A percentile compares a stretch with the other conserved stretches of the same genome.
Conservation (phyloP, 2,329 filamentous ascomycete species). For the Sodiomyces alkalinus region DNA sequence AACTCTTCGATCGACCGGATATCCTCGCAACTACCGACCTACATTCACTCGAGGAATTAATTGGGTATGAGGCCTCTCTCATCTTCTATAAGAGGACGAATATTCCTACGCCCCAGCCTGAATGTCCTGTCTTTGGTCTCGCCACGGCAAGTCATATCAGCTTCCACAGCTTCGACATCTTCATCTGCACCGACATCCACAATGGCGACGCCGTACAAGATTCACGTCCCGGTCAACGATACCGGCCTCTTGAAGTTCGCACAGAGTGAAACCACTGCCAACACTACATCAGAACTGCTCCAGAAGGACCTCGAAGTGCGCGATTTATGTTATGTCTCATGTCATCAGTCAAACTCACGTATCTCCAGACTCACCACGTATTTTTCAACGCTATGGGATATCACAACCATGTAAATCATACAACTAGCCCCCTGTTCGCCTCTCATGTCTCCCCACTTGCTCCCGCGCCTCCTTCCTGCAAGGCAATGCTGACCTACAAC, state of each 20-base stretch:
- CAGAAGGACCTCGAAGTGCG: slow-evolving; percentile 56
- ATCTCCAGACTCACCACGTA: slow-evolving; percentile 48
- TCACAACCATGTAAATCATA: slow-evolving; percentile 56
- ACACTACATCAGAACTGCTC: slow-evolving; percentile 49
- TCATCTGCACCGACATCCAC: slow-evolving; percentile 4
- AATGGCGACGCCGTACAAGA: slow-evolving; percentile 32
- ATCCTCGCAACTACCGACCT: no score
- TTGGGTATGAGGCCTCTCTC: no score
- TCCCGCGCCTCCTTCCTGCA: not conserved
- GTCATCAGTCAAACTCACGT: no score
- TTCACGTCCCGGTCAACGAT: slow-evolving; percentile 30
- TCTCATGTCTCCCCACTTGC: no score
- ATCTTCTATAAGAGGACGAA: no score
- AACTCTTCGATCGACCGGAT: no score
- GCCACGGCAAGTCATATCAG: no score
- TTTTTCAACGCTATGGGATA: slow-evolving; percentile 65
- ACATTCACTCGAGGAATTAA: no score
- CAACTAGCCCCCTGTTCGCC: not conserved
- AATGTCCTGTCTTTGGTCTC: no score
- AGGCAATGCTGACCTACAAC: not conserved
- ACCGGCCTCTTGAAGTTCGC: slow-evolving; percentile 32
- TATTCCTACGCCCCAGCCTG: no score
- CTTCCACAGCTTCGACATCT: no score
- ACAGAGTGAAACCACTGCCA: slow-evolving; percentile 43
- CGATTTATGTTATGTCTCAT: not conserved